Conservation (phyloP, 208 protist genomes). For the Wallacemonas sp. region DNA sequence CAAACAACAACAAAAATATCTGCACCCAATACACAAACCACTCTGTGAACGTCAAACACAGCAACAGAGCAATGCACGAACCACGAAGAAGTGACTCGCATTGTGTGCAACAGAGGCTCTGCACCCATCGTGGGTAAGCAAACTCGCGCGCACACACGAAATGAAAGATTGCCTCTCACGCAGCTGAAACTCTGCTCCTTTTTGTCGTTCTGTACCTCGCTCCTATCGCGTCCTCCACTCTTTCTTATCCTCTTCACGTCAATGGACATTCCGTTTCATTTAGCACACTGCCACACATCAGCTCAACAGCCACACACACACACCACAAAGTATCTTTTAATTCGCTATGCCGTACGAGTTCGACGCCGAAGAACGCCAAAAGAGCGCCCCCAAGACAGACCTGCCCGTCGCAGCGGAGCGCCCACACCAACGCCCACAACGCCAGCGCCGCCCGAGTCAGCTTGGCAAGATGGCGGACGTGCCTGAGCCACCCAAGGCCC, state of each 20-base stretch:
- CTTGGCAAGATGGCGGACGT: constrained; percentile 15
- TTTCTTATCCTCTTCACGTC: constrained; percentile 2
- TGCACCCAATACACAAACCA: too few relatives aligned
- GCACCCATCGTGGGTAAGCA: too few relatives aligned
- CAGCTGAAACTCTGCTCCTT: too few relatives aligned
- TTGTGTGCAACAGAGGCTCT: too few relatives aligned
- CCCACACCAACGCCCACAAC: constrained; percentile 8
- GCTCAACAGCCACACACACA: neutral
- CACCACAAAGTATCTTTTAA: neutral
- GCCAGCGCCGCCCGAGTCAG: constrained; percentile 20
- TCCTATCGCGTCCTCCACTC: neutral
- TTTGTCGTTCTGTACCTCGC: too few relatives aligned
- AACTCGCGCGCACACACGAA: too few relatives aligned
- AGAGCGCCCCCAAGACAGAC: neutral
- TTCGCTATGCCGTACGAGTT: constrained; percentile 24
- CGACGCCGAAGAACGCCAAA: constrained; percentile 14
- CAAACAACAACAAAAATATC: too few relatives aligned
- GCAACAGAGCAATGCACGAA: too few relatives aligned
- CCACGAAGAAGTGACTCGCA: too few relatives aligned
- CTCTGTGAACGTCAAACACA: too few relatives aligned
- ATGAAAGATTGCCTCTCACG: too few relatives aligned
- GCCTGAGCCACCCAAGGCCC: constrained; percentile 14
- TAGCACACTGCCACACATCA: neutral
- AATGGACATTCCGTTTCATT: neutral
- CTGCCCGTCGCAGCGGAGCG: neutral